Percentiles rank a stretch among this genome's conserved stretches.
Evolutionary conservation across 2,329 filamentous ascomycete genomes (phyloP).

Genomic region (Arachnomyces sp.): DNA sequence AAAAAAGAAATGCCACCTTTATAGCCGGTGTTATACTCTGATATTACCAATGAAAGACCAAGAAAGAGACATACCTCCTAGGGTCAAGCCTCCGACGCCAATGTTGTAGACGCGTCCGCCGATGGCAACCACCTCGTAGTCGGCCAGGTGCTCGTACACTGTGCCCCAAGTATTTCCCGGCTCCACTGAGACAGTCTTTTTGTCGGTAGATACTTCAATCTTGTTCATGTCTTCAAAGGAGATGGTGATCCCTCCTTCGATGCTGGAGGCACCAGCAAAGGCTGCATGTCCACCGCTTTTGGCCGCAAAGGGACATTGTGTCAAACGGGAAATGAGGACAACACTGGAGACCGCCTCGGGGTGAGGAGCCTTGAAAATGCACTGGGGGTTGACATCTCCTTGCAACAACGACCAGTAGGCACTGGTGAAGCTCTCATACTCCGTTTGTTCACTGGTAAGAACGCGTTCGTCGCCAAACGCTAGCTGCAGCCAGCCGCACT

Average conservation of each 20-base stretch:
- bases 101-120: conserved; percentile 13
- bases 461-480: conserved; percentile 9
- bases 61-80: conserved; percentile 12
- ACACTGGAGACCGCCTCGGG: conserved; percentile 24
- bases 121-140: conserved; percentile 7
- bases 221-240: conserved; percentile 13
- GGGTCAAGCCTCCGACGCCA: conserved; percentile 13
- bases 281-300: conserved; percentile 53
- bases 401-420: conserved; percentile 14
- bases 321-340: conserved; percentile 23
- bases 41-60: neutral
- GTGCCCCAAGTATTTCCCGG: conserved; percentile 12
- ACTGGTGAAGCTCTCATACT: conserved; percentile 8
- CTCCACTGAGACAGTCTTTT: conserved; percentile 10
- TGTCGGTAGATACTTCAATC: conserved; percentile 8
- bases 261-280: conserved; percentile 46
- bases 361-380: conserved; percentile 21
- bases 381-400: conserved; percentile 9
- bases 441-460: conserved; percentile 3
- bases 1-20: conserved; percentile 28
- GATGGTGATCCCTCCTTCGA: conserved; percentile 34
- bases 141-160: conserved; percentile 11
- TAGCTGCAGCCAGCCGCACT: conserved; percentile 8
- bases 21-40: too few relatives aligned
- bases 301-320: conserved; percentile 43